Evolutionary conservation across 1,139 yeast genomes (phyloP), one percentile per base, ranked within the genome.

Genomic region (Pichia sp.): DNA sequence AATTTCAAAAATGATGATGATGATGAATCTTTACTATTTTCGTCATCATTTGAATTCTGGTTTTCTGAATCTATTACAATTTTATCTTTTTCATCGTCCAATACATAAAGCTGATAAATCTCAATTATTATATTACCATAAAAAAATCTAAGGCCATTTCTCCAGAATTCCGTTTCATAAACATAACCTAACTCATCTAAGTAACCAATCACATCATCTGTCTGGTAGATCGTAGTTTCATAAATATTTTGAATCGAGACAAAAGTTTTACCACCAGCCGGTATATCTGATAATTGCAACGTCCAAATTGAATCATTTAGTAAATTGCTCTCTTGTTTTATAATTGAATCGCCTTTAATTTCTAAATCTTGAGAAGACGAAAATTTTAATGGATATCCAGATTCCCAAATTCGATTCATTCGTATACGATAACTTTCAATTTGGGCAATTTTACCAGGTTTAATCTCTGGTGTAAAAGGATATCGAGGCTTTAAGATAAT

Each of bases 201-300:
- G 48, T 67, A 68, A 3, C 72, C 71, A 42, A 63, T 46, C 6
- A 67, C 55, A 48, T 65, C 71, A 54, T 67, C 70, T 3, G 67
- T 65, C 52, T 64, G 55, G 25, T 64, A 66, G 5, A 88, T 69
- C 1, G 85, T 80, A 34, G 91, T 76, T 62, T 85, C 89, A 57
- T 83, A 76, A 16, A 87, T 76, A 18, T 88, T 79, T 64, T 89
- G 96, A 11, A 77, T 83, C 47, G 73, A 77, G 57, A 76, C 84
- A 70, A 77, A 77, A 63, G 80, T 79, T 56, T 77, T 87, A 10
- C 96, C 96, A 5, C 95, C 96, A 36, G 87, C 84, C 0, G 97
- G 97, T 18, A 89, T 84, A 69, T 90, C 97, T 10, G 83, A 73
- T 27, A 86, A 75, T 58, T 82, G 86, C 31, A 89, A 62, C 0